Percentiles rank a stretch among this genome's conserved stretches.
phyloP scores from a whole-genome alignment of 1,284 basidiomycete genomes.

The Malassezia obtusa region DNA sequence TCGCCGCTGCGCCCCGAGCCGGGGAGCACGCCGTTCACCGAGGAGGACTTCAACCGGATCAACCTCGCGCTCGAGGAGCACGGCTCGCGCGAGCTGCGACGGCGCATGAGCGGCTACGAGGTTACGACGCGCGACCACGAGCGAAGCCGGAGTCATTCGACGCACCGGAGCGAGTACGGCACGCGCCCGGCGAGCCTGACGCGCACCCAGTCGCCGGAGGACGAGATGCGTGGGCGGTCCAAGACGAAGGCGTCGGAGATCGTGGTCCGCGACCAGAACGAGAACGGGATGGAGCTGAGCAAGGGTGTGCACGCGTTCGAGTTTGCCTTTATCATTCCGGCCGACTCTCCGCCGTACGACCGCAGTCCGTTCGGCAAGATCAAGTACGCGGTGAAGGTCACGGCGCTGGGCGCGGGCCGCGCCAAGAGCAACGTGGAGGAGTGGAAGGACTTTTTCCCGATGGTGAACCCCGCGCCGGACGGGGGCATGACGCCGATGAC shows the following conservation, averaged over 20 bases:
- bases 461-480: conserved; percentile 45
- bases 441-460: conserved; percentile 45
- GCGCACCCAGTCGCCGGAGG: neutral
- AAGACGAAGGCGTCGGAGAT: conserved; percentile 10
- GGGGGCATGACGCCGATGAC: conserved; percentile 40
- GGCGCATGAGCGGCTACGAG: neutral
- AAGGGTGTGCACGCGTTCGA: conserved; percentile 48
- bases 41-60: conserved; percentile 8
- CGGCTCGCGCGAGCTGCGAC: neutral
- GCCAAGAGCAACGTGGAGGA: conserved; percentile 41
- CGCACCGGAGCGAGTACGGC: neutral
- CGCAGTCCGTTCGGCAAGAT: conserved; percentile 41
- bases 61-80: conserved; percentile 5
- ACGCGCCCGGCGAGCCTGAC: neutral
- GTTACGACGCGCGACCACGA: conserved; percentile 3
- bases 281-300: conserved; percentile 35
- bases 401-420: conserved; percentile 40
- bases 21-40: neutral
- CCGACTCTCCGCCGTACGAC: conserved; percentile 44
- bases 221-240: conserved; percentile 20
- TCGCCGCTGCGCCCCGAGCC: conserved; percentile 4
- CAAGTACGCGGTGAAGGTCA: conserved; percentile 45
- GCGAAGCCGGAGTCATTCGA: neutral
- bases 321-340: conserved; percentile 45
- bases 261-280: conserved; percentile 19